A percentile compares a stretch with the other conserved stretches of the same genome.
Conservation (phyloP, 2,329 filamentous ascomycete species). For the Fusarium anguioides region DNA sequence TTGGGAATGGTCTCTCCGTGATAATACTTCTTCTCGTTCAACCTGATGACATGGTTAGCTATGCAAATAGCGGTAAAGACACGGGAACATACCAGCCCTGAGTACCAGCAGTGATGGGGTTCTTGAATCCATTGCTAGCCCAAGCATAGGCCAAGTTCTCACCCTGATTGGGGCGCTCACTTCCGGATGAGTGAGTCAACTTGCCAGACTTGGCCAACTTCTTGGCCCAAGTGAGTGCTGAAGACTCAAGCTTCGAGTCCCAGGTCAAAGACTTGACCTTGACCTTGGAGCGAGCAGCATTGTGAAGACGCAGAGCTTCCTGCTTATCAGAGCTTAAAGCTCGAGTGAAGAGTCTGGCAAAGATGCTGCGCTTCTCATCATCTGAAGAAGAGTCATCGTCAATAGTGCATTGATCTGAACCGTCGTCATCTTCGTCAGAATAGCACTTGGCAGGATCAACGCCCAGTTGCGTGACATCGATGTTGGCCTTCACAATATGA, state of each 20-base stretch:
- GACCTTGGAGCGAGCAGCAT: constrained; percentile 31
- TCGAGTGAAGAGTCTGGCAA: background rate
- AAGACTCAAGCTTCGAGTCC: constrained; percentile 23
- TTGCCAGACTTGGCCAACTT: constrained; percentile 28
- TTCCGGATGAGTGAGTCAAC: constrained; percentile 22
- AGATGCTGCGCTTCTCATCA: background rate
- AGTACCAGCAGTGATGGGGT: constrained; percentile 29
- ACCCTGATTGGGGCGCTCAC: constrained; percentile 27
- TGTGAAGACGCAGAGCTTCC: constrained; percentile 29
- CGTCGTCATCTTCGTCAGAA: background rate
- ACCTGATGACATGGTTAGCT: constrained; percentile 2
- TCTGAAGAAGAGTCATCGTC: background rate
- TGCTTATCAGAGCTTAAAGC: constrained; percentile 32
- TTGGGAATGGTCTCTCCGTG: constrained; percentile 36
- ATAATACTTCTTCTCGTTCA: constrained; percentile 34
- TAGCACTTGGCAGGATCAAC: background rate
- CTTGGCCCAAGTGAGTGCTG: constrained; percentile 30
- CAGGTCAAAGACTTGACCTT: constrained; percentile 26
- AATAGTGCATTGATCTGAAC: background rate
- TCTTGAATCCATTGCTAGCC: constrained; percentile 17
- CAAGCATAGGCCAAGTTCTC: constrained; percentile 40
- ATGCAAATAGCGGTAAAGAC: accelerated
- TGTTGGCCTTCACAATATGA: background rate
- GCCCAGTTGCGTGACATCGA: background rate
- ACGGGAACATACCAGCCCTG: constrained; percentile 24